Evolutionary conservation across 148 eudicot species (phyloP).

Genomic region (Amaranthus palmeri): DNA sequence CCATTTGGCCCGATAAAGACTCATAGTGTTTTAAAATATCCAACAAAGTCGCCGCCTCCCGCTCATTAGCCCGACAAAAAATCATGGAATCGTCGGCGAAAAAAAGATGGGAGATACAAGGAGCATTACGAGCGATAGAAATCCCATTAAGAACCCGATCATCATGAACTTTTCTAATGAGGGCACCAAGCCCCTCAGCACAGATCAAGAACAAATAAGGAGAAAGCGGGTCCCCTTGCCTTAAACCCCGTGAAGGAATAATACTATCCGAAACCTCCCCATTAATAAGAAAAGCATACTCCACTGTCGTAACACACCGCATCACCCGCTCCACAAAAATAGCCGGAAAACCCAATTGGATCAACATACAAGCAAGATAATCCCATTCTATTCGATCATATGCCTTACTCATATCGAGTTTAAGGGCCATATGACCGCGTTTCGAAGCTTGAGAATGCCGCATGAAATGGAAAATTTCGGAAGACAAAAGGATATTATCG

Average conservation of each 20-base stretch:
- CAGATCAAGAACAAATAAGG: too few species aligned
- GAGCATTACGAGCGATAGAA: too few species aligned
- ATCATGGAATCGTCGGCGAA: too few species aligned
- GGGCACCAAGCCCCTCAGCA: not conserved
- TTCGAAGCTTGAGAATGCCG: not conserved
- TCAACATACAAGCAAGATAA: not conserved
- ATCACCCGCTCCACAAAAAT: not conserved
- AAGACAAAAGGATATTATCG: not conserved
- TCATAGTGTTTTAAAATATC: too few species aligned
- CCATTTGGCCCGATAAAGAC: not conserved
- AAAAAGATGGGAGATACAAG: too few species aligned
- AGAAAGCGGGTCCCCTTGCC: not conserved
- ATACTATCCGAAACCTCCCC: not conserved
- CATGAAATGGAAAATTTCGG: not conserved
- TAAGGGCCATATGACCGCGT: not conserved
- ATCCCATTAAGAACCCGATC: too few species aligned
- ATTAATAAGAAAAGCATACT: not conserved
- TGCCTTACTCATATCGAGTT: not conserved
- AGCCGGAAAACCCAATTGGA: not conserved
- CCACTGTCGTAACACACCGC: not conserved
- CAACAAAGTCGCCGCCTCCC: too few species aligned
- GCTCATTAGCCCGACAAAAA: too few species aligned
- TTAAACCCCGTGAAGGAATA: not conserved
- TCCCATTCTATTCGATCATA: not conserved
- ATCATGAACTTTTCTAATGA: too few species aligned